Evolutionary conservation across 2,329 filamentous ascomycete species (phyloP).

Genomic region (Pseudodiploospora longispora): DNA sequence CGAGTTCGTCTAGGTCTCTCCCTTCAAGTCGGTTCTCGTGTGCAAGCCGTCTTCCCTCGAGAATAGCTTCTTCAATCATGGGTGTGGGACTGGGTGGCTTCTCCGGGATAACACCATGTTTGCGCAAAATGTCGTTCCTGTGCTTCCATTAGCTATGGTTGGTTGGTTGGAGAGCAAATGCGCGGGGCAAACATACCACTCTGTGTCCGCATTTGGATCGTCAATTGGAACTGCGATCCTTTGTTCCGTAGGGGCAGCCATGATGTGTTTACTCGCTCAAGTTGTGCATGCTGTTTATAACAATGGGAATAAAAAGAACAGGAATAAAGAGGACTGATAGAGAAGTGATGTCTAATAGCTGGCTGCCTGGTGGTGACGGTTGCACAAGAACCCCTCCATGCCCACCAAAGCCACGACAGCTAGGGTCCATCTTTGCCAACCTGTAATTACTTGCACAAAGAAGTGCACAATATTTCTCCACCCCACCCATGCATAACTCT

Average conservation of each 20-base stretch:
- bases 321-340: background rate
- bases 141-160: constrained; percentile 16
- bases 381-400: constrained; percentile 5
- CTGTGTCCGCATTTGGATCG: constrained; percentile 93
- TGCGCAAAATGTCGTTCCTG: constrained; percentile 97
- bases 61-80: constrained; percentile 88
- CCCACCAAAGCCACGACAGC: constrained; percentile 1
- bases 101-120: constrained; percentile 95
- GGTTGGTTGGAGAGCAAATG: constrained; percentile 5
- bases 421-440: constrained; percentile 1
- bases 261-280: constrained; percentile 19
- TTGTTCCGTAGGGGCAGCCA: constrained; percentile 57
- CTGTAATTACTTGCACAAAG: constrained; percentile 8
- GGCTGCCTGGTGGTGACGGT: background rate
- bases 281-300: no score
- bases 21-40: constrained; percentile 90
- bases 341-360: constrained; percentile 1
- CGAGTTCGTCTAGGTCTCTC: constrained; percentile 89
- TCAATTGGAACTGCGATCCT: constrained; percentile 77
- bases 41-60: constrained; percentile 73
- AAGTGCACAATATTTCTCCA: constrained; percentile 1
- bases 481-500: constrained; percentile 8
- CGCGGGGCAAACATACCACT: constrained; percentile 59
- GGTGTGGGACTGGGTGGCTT: constrained; percentile 93
- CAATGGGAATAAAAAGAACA: no score